phyloP scores from a whole-genome alignment of 139 green algal species.

The Chlamydomonas sphaeroides region DNA sequence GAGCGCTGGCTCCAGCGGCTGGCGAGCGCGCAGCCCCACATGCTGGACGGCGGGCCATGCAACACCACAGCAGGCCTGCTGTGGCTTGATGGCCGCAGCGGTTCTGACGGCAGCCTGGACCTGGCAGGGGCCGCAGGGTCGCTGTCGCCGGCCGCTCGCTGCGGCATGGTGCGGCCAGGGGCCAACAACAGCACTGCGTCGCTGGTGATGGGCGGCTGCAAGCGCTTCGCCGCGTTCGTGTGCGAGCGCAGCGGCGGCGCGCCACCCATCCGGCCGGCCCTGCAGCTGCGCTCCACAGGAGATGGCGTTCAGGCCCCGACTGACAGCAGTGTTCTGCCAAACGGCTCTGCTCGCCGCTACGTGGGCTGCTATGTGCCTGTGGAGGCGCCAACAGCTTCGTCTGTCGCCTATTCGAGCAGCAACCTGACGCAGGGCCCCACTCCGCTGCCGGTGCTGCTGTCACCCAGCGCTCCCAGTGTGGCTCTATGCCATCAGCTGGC shows the following conservation, averaged over 20 bases:
- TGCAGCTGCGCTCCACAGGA: no score
- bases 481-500: neutral
- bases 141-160: neutral
- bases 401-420: neutral
- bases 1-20: neutral
- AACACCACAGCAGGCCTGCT: neutral
- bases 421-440: neutral
- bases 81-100: neutral
- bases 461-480: neutral
- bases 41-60: neutral
- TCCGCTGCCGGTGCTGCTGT: constrained; percentile 3
- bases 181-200: neutral
- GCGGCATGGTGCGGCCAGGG: neutral
- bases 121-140: neutral
- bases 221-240: neutral
- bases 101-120: neutral
- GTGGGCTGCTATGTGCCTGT: neutral
- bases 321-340: no score
- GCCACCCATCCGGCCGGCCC: no score
- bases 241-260: neutral
- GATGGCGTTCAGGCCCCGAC: no score
- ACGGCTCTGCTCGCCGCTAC: neutral
- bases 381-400: no score
- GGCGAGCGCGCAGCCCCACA: neutral
- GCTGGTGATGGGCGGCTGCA: neutral